phyloP scores from a whole-genome alignment of 768 basidiomycete species.

The Tricholoma sp. region DNA sequence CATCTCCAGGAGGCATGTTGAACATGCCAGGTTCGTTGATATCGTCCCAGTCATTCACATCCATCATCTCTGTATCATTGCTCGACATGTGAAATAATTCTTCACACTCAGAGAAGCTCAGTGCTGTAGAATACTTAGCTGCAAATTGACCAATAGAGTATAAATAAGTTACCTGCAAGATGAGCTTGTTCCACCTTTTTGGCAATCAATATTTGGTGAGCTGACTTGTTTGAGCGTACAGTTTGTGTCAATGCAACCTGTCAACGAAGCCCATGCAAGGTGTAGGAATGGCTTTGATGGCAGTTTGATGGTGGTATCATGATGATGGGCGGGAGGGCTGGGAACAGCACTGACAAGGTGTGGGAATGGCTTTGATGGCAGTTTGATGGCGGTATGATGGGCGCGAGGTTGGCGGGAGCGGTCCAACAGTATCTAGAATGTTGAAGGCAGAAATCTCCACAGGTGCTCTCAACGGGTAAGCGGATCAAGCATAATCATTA shows the following conservation, averaged over 20 bases:
- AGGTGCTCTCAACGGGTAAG: too few species aligned
- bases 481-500: too few species aligned
- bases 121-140: not conserved
- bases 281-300: too few species aligned
- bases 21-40: not conserved
- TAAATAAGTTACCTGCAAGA: not conserved
- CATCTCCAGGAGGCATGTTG: not conserved
- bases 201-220: not conserved
- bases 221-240: not conserved
- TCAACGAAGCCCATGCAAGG: not conserved
- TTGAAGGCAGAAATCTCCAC: too few species aligned
- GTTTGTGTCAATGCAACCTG: not conserved
- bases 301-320: not conserved
- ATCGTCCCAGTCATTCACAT: not conserved
- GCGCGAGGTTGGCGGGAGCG: not conserved
- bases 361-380: not conserved
- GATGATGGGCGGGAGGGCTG: not conserved
- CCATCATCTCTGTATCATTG: not conserved
- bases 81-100: not conserved
- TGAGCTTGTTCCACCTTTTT: not conserved
- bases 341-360: not conserved
- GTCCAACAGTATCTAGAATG: not conserved
- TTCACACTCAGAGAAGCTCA: not conserved
- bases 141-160: not conserved
- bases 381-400: not conserved